Evolutionary conservation across 2,329 filamentous ascomycete genomes (phyloP), one percentile per base, ranked within the genome.

Genomic region (Fusarium sp.): DNA sequence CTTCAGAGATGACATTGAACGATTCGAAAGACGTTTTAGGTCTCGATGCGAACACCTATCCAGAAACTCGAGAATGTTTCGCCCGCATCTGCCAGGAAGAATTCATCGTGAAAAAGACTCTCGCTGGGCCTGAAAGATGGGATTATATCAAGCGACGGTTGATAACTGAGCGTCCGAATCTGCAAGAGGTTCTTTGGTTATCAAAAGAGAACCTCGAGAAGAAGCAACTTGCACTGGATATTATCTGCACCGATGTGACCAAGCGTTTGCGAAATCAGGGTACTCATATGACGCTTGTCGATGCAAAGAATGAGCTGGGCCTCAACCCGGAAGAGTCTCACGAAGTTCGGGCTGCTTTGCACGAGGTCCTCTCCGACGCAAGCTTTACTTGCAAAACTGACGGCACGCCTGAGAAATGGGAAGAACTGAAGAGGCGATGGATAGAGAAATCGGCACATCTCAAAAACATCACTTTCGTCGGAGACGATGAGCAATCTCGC

Each of bases 1-100:
- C 90, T 1, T 94, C 91, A 1, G 91, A 95, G 73, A 93, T 89
- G 11, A 93, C 91, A 0, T 84, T 95, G 55, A 88, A 91, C 63
- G 90, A 94, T 74, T 88, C 89, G 70, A 91, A 92, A 70, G 81
- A 82, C 11, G 89, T 88, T 56, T 78, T 96, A 25, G 79, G 77
- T 33, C 78, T 96, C 31, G 84, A 89, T 68, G 84, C 82, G 44
- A 74, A 80, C 2, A 77, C 84, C 37, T 95, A 95, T 72, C 82
- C 81, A 29, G 76, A 84, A 55, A 74, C 92, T 14, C 84, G 91
- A 27, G 80, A 86, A 44, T 82, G 84, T 25, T 95, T 93, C 63
- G 84, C 88, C 66, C 77, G 76, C 9, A 90, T 95, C 13, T 94
- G 91, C 69, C 82, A 86, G 59, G 83, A 88, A 50, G 79, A 84